phyloP scores from a whole-genome alignment of 2,329 filamentous ascomycete species.

The Reticulascus tulasneorum region DNA sequence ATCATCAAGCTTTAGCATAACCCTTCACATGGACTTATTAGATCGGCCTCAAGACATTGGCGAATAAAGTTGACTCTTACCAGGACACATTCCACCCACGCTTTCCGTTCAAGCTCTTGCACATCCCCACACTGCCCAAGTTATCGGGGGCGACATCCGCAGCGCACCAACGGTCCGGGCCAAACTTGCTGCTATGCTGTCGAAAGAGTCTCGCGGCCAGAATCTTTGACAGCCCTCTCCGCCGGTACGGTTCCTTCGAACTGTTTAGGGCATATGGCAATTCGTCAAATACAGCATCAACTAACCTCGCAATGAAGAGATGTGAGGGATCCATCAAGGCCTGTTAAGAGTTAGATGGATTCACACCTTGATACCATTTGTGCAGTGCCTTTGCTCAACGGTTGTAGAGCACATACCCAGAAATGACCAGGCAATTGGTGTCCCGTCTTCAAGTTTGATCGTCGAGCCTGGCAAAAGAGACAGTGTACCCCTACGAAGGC shows the following conservation, averaged over 20 bases:
- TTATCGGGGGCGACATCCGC: constrained; percentile 64
- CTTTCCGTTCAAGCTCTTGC: constrained; percentile 55
- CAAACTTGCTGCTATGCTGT: constrained; percentile 41
- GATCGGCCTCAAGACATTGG: too few relatives aligned
- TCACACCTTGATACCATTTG: too few relatives aligned
- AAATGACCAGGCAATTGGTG: constrained; percentile 62
- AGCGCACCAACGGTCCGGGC: constrained; percentile 49
- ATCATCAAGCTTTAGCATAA: too few relatives aligned
- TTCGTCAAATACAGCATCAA: not conserved
- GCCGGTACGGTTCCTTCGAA: constrained; percentile 49
- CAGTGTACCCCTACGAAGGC: not conserved
- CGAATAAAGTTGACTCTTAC: too few relatives aligned
- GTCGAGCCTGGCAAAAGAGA: too few relatives aligned
- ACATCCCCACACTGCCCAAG: constrained; percentile 56
- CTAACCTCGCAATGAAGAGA: constrained; percentile 55
- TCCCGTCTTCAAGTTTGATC: constrained; percentile 41
- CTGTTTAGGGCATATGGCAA: not conserved
- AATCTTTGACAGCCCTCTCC: constrained; percentile 59
- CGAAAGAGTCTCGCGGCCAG: constrained; percentile 55
- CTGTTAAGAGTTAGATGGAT: too few relatives aligned
- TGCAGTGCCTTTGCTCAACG: not conserved
- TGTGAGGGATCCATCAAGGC: constrained; percentile 57
- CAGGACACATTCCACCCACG: constrained; percentile 56
- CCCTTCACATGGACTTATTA: too few relatives aligned
- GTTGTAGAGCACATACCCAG: constrained; percentile 29